These are phyloP conservation scores for Paracamarosporium sp. DNA, from an alignment of 2,329 filamentous ascomycete genomes.

Conservation along the genomic window DNA sequence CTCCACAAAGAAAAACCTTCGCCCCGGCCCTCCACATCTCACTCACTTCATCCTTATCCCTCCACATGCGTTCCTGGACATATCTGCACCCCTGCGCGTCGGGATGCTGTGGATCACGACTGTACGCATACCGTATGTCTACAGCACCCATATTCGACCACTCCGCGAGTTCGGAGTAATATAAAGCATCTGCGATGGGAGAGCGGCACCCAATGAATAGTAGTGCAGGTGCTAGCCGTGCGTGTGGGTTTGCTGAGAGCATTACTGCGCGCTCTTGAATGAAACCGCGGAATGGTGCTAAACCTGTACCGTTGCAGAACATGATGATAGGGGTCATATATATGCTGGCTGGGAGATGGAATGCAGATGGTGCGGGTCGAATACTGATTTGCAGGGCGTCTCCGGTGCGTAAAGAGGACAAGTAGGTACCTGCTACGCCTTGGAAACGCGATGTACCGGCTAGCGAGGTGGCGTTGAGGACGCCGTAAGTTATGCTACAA, in stretches of 20 bases:
- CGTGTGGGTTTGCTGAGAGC: neutral
- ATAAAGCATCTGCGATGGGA: conserved; percentile 62
- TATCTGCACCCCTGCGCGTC: conserved; percentile 26
- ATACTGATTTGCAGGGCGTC: too few species aligned
- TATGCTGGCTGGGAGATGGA: conserved; percentile 42
- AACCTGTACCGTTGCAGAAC: conserved; percentile 30
- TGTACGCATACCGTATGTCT: conserved; percentile 51
- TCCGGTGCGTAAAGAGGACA: too few species aligned
- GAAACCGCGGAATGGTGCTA: conserved; percentile 34
- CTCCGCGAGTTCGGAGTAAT: conserved; percentile 60
- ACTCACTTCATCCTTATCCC: conserved; percentile 12
- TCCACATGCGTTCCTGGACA: conserved; percentile 30
- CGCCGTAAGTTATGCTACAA: conserved; percentile 67
- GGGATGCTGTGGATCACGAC: conserved; percentile 4
- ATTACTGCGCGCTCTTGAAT: conserved; percentile 30
- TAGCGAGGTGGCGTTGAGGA: conserved; percentile 55
- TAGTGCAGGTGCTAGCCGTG: conserved; percentile 54
- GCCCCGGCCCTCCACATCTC: conserved; percentile 16
- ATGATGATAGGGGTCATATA: conserved; percentile 55
- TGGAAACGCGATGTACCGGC: conserved; percentile 34
- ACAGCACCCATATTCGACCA: conserved; percentile 67
- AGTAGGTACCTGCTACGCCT: conserved; percentile 45
- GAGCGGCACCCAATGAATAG: conserved; percentile 67
- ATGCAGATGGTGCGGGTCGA: conserved; percentile 36
- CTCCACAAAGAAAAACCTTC: conserved; percentile 19